Evolutionary conservation across 345 rosid genomes (phyloP).

Genomic region (Linum usitatissimum): DNA sequence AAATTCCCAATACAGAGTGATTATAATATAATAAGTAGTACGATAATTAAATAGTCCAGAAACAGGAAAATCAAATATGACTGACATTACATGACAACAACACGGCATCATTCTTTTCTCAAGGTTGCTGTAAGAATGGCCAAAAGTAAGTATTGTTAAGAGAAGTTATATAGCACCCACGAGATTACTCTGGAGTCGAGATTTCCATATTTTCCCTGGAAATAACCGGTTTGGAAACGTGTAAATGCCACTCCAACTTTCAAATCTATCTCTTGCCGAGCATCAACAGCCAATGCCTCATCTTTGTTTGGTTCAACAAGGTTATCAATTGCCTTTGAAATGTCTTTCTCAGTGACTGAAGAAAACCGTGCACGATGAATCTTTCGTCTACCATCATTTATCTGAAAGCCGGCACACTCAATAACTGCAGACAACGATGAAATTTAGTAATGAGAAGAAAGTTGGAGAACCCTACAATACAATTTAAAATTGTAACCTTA

Average conservation of each 20-base stretch:
- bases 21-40: background rate
- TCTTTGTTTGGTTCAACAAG: slow-evolving; percentile 71
- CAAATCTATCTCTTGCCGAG: slow-evolving; percentile 97
- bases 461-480: background rate
- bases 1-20: background rate
- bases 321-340: slow-evolving; percentile 73
- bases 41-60: background rate
- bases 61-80: background rate
- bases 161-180: slow-evolving; percentile 40
- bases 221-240: slow-evolving; percentile 80
- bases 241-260: slow-evolving; percentile 99
- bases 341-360: slow-evolving; percentile 91
- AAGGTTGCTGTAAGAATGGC: background rate
- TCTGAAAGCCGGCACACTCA: slow-evolving; percentile 58
- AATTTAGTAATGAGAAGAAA: slow-evolving; percentile 5
- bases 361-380: slow-evolving; percentile 84
- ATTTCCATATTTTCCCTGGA: slow-evolving; percentile 92
- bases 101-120: background rate
- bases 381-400: slow-evolving; percentile 45
- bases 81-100: background rate
- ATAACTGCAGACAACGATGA: slow-evolving; percentile 43
- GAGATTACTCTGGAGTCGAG: slow-evolving; percentile 94
- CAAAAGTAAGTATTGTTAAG: background rate
- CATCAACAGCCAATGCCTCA: slow-evolving; percentile 96
- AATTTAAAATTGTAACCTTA: background rate